Evolutionary conservation across 805 yeast species (phyloP).

Genomic region (Schwanniomyces vanrijiae): DNA sequence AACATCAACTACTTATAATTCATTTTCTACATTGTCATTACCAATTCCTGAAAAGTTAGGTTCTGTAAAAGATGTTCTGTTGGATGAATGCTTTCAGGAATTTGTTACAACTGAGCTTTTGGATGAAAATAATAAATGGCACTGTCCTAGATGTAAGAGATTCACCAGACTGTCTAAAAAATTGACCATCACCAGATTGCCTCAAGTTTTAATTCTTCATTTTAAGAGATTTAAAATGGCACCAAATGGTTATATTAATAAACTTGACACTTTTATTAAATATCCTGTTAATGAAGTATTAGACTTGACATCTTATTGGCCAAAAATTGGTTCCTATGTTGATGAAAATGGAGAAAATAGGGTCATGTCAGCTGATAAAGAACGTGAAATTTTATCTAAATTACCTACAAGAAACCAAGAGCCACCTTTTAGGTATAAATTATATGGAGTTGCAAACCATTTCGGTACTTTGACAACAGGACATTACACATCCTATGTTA

Average conservation of each 20-base stretch:
- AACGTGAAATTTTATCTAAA: constrained; percentile 43
- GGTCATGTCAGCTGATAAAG: constrained; percentile 38
- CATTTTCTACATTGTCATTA: constrained; percentile 75
- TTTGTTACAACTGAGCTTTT: constrained; percentile 74
- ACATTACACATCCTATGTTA: constrained; percentile 81
- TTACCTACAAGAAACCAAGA: constrained; percentile 69
- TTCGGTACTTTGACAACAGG: constrained; percentile 82
- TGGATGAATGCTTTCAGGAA: constrained; percentile 71
- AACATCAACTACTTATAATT: constrained; percentile 83
- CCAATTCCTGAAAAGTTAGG: constrained; percentile 64
- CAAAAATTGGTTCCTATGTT: constrained; percentile 39
- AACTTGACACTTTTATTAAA: constrained; percentile 62
- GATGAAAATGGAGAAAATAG: constrained; percentile 12
- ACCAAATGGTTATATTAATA: constrained; percentile 48
- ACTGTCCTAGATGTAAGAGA: constrained; percentile 71
- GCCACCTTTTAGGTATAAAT: constrained; percentile 75
- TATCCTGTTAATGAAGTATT: constrained; percentile 61
- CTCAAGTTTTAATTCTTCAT: constrained; percentile 77
- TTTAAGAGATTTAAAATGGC: constrained; percentile 70
- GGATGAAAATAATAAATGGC: constrained; percentile 81
- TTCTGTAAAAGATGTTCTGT: constrained; percentile 20
- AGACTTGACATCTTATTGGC: constrained; percentile 76
- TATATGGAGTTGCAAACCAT: constrained; percentile 84
- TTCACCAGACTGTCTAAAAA: constrained; percentile 66
- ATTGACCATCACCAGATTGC: constrained; percentile 73